Evolutionary conservation across 352 stramenopile genomes (phyloP).

Genomic region (Phytophthora sansomeana): DNA sequence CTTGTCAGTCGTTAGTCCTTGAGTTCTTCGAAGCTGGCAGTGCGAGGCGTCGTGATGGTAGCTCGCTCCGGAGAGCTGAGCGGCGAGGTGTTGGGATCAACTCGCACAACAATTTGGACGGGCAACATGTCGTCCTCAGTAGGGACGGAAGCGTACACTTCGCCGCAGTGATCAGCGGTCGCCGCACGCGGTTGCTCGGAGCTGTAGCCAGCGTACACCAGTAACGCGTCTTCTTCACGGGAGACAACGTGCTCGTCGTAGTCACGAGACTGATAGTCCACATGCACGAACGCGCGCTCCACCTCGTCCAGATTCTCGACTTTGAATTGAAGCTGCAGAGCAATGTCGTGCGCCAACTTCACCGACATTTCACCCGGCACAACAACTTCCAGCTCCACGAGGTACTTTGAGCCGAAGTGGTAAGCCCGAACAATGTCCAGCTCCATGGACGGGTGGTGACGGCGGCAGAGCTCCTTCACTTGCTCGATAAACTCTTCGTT

Average conservation of each 20-base stretch:
- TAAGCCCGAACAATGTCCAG: constrained; percentile 93
- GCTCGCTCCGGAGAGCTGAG: constrained; percentile 18
- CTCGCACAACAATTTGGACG: constrained; percentile 5
- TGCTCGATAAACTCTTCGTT: constrained; percentile 92
- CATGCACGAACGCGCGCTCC: constrained; percentile 95
- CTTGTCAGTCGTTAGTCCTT: constrained; percentile 15
- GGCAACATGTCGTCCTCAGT: constrained; percentile 22
- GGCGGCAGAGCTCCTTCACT: constrained; percentile 79
- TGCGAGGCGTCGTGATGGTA: constrained; percentile 10
- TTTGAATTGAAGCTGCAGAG: constrained; percentile 95
- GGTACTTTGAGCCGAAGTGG: constrained; percentile 95
- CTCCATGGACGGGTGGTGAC: constrained; percentile 72
- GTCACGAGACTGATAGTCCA: constrained; percentile 92
- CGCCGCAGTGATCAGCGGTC: constrained; percentile 17
- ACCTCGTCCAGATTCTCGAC: constrained; percentile 93
- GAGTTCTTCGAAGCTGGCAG: constrained; percentile 23
- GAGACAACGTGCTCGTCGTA: constrained; percentile 79
- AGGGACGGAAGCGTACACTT: constrained; percentile 27
- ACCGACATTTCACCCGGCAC: constrained; percentile 91
- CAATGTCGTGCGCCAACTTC: constrained; percentile 93
- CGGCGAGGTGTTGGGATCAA: constrained; percentile 5
- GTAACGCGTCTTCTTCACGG: constrained; percentile 56
- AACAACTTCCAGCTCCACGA: constrained; percentile 95
- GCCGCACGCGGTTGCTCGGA: constrained; percentile 12
- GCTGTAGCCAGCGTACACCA: constrained; percentile 48